These are phyloP conservation scores for Blastomyces gilchristii DNA, from an alignment of 2,329 filamentous ascomycete genomes.

Conservation along the genomic window DNA sequence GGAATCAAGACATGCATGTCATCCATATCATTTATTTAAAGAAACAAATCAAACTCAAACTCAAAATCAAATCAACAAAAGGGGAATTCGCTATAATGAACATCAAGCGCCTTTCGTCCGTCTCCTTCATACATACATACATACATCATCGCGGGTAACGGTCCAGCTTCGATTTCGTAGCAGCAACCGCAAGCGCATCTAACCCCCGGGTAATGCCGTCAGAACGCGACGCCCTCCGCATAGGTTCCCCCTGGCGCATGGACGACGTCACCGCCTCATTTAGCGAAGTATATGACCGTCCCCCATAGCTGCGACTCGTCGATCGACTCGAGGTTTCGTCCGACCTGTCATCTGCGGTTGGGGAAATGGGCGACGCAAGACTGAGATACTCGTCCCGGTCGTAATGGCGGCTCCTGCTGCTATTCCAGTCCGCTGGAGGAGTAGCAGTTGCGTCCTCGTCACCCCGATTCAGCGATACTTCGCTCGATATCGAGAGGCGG, in stretches of 20 bases:
- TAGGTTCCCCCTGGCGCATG: background rate
- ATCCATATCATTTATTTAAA: too few species aligned
- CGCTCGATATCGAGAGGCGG: conserved; percentile 23
- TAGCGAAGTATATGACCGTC: conserved; percentile 1
- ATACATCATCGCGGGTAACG: conserved; percentile 5
- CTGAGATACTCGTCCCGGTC: conserved; percentile 7
- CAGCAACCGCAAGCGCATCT: conserved; percentile 12
- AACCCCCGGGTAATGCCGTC: conserved; percentile 10
- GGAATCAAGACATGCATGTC: conserved; percentile 4
- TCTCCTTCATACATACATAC: too few species aligned
- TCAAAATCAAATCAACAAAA: conserved; percentile 4
- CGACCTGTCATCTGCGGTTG: conserved; percentile 5
- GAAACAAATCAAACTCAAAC: too few species aligned
- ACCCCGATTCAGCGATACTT: conserved; percentile 18
- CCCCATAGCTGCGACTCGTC: conserved; percentile 6
- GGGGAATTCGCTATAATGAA: conserved; percentile 1
- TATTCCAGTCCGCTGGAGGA: background rate
- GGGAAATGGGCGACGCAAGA: background rate
- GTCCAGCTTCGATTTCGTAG: conserved; percentile 6
- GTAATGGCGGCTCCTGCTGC: background rate
- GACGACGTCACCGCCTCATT: conserved; percentile 1
- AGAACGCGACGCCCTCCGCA: conserved; percentile 4
- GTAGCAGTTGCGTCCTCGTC: conserved; percentile 2
- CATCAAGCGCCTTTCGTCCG: background rate
- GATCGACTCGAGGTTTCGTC: conserved; percentile 9